Evolutionary conservation across 2,329 filamentous ascomycete genomes (phyloP), one percentile per base, ranked within the genome.

Genomic region (Penicillium italicum): DNA sequence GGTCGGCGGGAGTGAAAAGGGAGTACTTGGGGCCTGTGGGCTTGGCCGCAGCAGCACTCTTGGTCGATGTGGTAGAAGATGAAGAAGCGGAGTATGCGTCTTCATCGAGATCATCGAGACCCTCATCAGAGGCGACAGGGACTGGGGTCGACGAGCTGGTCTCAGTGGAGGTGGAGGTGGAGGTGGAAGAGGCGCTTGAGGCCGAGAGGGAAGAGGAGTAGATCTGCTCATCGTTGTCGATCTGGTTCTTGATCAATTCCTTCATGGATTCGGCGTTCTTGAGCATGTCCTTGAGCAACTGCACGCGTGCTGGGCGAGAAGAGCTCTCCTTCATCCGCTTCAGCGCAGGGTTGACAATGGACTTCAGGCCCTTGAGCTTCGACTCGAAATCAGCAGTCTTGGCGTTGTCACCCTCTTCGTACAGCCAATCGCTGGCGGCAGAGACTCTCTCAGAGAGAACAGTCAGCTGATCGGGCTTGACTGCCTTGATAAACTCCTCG

Each of bases 371-470:
- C 72, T 90, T 87, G 47, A 95, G 82, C 70, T 87, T 90, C 53
- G 83, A 81, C 72, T 87, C 89, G 66, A 99, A 82, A 45, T 87
- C 85, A 3, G 89, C 85, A 55, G 86, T 86, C 34, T 83, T 80
- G 5, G 94, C 92, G 46, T 91, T 86, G 16, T 83, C 81, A 53
- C 93, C 91, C 44, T 92, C 91, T 16, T 84, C 89, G 70, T 96
- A 94, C 57, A 99, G 85, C 93, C 94, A 99, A 11, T 96, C 91
- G 65, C 89, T 89, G 22, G 85, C 82, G 46, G 84, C 83, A 58
- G 83, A 81, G 37, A 90, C 81, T 67, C 86, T 86, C 58, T 85
- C 78, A 64, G 88, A 82, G 12, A 97, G 80, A n/a, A 77, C 74
- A 7, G 80, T 72, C 44, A 90, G 84, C 68, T 91, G 83, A 20